Base-by-base conservation (phyloP, 2,329 filamentous ascomycete genomes). In the Exophiala lecanii-corni region DNA sequence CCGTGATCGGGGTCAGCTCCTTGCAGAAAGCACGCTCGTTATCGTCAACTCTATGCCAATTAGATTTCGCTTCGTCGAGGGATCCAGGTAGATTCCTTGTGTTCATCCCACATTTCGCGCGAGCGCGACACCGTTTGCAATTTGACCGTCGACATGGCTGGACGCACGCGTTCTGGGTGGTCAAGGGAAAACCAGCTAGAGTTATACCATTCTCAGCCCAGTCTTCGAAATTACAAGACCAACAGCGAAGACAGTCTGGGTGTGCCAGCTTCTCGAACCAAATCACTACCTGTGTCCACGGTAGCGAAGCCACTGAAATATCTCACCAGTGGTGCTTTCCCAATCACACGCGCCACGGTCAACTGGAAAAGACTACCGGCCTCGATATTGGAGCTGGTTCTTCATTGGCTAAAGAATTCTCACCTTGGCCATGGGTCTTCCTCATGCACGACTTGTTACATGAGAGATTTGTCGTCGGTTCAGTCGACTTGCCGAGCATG, bases 401-500 rank as follows among this genome's bases (percentile, higher is more conserved):
- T 79, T 9, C 60, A 66, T 23, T 71, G 76, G 43, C 55, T 80
- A 26, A 66, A 74, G 41, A 54, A 58, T 6, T 52, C 74, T 18
- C 70, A 79, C 53, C 57, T 62, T 10, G 59, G 57, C 5, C 55
- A 63, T 9, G 54, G 59, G 21, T 62, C 66, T 26, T 55, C 61
- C 16, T 64, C 71, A 23, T 78, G 76, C 56, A 62, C 70, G 33
- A 70, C 72, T 40, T 78, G 75, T 53, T 75, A 74, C 48, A 65
- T 77, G 50, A 66, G 67, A 42, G 76, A 81, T 55, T 57, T 81
- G 15, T 66, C 69, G 50, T 68, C 69, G 36, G 61, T 80, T 20
- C 69, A 73, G 36, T 58, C 78, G 48, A 75, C 73, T 13, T 76
- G 71, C 51, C 73, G 73, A 40, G 61, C 67, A n/a, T 81, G 76